Percentiles rank a stretch among this genome's conserved stretches.
Conservation (phyloP, 768 basidiomycete genomes). For the Lentinula edodes region DNA sequence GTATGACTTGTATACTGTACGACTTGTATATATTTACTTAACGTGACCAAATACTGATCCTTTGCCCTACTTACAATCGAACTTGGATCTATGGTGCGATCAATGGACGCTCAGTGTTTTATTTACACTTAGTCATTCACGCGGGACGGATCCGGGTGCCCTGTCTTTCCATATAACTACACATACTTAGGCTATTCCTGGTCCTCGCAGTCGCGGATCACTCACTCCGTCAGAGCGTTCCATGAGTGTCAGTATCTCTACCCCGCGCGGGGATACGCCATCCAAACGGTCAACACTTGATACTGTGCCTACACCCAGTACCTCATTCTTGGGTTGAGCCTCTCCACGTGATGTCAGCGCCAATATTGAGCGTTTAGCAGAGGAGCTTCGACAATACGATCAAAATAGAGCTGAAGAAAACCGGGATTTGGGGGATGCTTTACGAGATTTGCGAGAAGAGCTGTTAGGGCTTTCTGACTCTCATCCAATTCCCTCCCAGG, state of each 20-base stretch:
- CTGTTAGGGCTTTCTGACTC: slow-evolving; percentile 58
- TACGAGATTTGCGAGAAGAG: slow-evolving; percentile 66
- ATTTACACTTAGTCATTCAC: too few relatives aligned
- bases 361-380: slow-evolving; percentile 41
- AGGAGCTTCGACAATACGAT: slow-evolving; percentile 55
- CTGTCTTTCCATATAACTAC: too few relatives aligned
- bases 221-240: slow-evolving; percentile 23
- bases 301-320: slow-evolving; percentile 38
- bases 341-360: slow-evolving; percentile 7
- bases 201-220: neutral
- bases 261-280: slow-evolving; percentile 40
- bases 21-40: too few relatives aligned
- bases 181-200: neutral
- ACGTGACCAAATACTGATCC: too few relatives aligned
- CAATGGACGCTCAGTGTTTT: too few relatives aligned
- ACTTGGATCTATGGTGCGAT: too few relatives aligned
- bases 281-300: slow-evolving; percentile 42
- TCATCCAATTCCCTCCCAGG: slow-evolving; percentile 21
- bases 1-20: too few relatives aligned
- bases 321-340: slow-evolving; percentile 16
- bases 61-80: too few relatives aligned
- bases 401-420: slow-evolving; percentile 57
- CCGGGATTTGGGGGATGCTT: slow-evolving; percentile 57
- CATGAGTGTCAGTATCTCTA: slow-evolving; percentile 43
- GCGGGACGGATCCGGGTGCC: too few relatives aligned